These are phyloP conservation scores for Grigorovia humatica DNA, from an alignment of 805 yeast genomes.

Conservation along the genomic window DNA sequence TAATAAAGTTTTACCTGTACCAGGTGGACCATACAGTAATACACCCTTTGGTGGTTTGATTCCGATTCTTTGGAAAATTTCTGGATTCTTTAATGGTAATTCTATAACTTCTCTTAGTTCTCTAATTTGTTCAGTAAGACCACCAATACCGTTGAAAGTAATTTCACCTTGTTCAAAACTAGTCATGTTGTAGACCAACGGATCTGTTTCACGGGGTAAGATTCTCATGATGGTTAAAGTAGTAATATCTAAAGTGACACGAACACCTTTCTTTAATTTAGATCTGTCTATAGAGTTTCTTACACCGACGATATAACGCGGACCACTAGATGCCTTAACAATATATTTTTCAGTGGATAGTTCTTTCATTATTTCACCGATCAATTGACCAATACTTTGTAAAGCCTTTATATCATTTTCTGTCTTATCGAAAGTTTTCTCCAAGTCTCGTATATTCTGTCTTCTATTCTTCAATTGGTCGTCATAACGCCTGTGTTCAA, in stretches of 20 bases:
- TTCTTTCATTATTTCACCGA: constrained; percentile 94
- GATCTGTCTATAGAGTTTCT: constrained; percentile 84
- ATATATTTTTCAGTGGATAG: constrained; percentile 89
- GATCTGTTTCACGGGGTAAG: constrained; percentile 96
- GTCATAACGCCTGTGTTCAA: constrained; percentile 93
- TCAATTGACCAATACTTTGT: constrained; percentile 93
- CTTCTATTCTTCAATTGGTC: constrained; percentile 79
- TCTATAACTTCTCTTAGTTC: constrained; percentile 97
- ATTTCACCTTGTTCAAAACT: constrained; percentile 96
- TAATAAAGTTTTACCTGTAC: constrained; percentile 91
- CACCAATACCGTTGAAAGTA: constrained; percentile 92
- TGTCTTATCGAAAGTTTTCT: constrained; percentile 78
- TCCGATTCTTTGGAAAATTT: constrained; percentile 88
- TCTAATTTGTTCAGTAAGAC: constrained; percentile 87
- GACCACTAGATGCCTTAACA: constrained; percentile 94
- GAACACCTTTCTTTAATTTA: constrained; percentile 78
- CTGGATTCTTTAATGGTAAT: constrained; percentile 93
- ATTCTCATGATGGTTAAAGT: constrained; percentile 96
- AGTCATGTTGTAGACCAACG: constrained; percentile 95
- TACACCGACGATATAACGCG: constrained; percentile 95
- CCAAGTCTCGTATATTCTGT: constrained; percentile 71
- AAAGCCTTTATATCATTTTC: constrained; percentile 95
- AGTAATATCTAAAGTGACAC: constrained; percentile 96
- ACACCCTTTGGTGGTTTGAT: constrained; percentile 99
- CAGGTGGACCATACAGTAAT: constrained; percentile 93